Evolutionary conservation across 164 flowering plant species (phyloP), one percentile per base, ranked within the genome.

Genomic region (Amborella trichopoda): DNA sequence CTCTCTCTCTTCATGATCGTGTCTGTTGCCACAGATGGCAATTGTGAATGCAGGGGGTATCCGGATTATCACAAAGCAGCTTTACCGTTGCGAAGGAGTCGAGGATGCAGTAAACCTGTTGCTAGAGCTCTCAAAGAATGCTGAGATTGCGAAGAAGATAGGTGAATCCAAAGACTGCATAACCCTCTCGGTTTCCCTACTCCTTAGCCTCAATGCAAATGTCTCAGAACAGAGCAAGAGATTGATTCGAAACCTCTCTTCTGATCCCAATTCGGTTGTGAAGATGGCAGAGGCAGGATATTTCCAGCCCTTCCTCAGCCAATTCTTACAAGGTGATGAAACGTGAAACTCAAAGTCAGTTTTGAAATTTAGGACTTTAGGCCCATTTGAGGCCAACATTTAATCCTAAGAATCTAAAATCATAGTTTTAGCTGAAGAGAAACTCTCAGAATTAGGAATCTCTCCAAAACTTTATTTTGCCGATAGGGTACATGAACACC

Each of bases 311-410:
- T 63, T 58, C 42, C 12, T 57, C 20, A n/a, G 11, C 22, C 44
- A 23, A 3, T 58, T 58, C 50, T 52, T 21, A 28, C 53, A 63
- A 63, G 67, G 67, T 63, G 34, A 33, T 19, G 21, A 48, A 34
- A 12, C 3, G 30, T 46, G 23, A 14, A 44, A 12, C 25, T 2
- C 10, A 11, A 16, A 13, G 23, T n/a, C n/a, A n/a, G n/a, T n/a
- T n/a, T n/a, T n/a, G n/a, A n/a, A n/a, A n/a, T n/a, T n/a, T n/a
- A n/a, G n/a, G n/a, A n/a, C n/a, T n/a, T n/a, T n/a, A n/a, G n/a
- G n/a, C n/a, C n/a, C n/a, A n/a, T n/a, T n/a, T n/a, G n/a, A n/a
- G n/a, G n/a, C n/a, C n/a, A n/a, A n/a, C n/a, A n/a, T n/a, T n/a
- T n/a, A n/a, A n/a, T n/a, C n/a, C n/a, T n/a, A n/a, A n/a, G n/a